phyloP scores from a whole-genome alignment of 1,284 basidiomycete species.

The Exsudoporus floridanus region DNA sequence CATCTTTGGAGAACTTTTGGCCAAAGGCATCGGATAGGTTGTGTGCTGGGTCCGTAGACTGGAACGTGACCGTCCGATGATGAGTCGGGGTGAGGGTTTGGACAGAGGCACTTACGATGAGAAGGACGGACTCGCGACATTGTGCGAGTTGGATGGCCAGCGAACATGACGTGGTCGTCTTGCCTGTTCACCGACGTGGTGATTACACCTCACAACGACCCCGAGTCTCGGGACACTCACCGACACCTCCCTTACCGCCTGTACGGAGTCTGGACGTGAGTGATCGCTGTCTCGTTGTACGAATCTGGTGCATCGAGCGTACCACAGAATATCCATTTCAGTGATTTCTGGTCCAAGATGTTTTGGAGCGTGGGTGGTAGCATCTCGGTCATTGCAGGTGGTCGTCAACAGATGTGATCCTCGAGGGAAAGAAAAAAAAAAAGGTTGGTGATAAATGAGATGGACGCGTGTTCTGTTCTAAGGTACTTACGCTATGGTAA shows the following conservation, averaged over 20 bases:
- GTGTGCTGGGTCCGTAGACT: constrained; percentile 99
- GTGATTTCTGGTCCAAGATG: constrained; percentile 80
- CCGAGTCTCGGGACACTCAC: constrained; percentile 46
- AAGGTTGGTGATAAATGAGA: constrained; percentile 8
- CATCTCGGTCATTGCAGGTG: constrained; percentile 47
- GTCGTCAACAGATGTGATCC: constrained; percentile 7
- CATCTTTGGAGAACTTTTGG: constrained; percentile 99
- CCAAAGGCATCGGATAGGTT: constrained; percentile 99
- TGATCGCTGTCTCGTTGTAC: constrained; percentile 5
- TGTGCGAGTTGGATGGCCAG: constrained; percentile 92
- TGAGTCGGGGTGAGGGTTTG: not conserved
- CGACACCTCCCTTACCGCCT: constrained; percentile 96
- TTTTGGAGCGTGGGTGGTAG: constrained; percentile 86
- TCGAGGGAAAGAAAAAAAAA: constrained; percentile 8
- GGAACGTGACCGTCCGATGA: not conserved
- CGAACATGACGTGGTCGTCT: constrained; percentile 95
- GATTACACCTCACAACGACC: not conserved
- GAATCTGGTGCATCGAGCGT: constrained; percentile 35
- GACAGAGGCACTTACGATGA: constrained; percentile 70
- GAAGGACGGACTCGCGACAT: constrained; percentile 85
- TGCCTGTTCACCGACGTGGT: constrained; percentile 53
- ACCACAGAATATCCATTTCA: constrained; percentile 98
- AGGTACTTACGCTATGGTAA: constrained; percentile 12
- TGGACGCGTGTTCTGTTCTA: constrained; percentile 27
- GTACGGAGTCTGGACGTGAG: constrained; percentile 16